Percentiles rank a stretch among this genome's conserved stretches.
phyloP scores from a whole-genome alignment of 768 basidiomycete species.

The Podaxis pistillaris region DNA sequence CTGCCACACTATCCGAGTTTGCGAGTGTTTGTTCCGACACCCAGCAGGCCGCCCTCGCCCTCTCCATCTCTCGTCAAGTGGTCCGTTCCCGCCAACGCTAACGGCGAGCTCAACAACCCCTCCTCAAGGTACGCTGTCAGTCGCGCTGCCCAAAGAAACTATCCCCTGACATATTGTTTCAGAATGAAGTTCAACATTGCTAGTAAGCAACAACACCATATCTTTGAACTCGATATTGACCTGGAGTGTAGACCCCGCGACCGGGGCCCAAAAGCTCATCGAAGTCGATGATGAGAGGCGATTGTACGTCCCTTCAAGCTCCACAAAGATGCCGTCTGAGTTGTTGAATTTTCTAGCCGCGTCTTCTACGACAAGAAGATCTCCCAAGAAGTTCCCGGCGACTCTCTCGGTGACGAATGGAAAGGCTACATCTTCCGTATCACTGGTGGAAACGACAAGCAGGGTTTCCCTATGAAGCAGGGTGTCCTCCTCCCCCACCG shows the following conservation, averaged over 20 bases:
- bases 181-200: conserved; percentile 99
- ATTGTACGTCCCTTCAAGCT: conserved; percentile 48
- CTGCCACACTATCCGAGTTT: conserved; percentile 18
- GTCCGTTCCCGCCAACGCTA: conserved; percentile 43
- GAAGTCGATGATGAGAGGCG: conserved; percentile 91
- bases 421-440: conserved; percentile 96
- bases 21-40: conserved; percentile 32
- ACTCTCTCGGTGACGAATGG: conserved; percentile 92
- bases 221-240: conserved; percentile 12
- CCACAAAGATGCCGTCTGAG: background rate
- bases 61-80: conserved; percentile 30
- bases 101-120: conserved; percentile 36
- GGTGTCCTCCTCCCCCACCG: conserved; percentile 94
- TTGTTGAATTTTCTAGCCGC: conserved; percentile 51
- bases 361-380: conserved; percentile 98
- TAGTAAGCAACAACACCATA: conserved; percentile 52
- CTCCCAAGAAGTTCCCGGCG: conserved; percentile 89
- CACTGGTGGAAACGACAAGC: conserved; percentile 98
- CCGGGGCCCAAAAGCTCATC: conserved; percentile 95
- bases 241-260: conserved; percentile 76
- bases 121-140: conserved; percentile 29
- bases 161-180: conserved; percentile 19
- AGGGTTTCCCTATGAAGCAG: conserved; percentile 99
- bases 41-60: conserved; percentile 24
- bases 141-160: background rate